phyloP scores from a whole-genome alignment of 805 yeast species.

The Yueomyces sinensis region DNA sequence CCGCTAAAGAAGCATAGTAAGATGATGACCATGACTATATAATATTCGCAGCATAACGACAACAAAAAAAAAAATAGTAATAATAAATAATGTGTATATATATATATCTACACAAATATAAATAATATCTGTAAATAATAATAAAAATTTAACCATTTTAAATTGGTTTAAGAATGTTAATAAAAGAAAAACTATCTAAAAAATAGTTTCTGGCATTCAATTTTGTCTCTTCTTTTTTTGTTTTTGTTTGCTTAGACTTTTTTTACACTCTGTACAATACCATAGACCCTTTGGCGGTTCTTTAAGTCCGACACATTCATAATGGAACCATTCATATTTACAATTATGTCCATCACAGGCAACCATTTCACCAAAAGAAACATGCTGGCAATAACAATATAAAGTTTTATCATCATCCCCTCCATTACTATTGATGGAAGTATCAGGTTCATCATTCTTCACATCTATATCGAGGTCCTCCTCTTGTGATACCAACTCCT shows the following conservation, averaged over 20 bases:
- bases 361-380: constrained; percentile 97
- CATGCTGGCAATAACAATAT: constrained; percentile 93
- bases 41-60: no score
- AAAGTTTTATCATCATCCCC: constrained; percentile 51
- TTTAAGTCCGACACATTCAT: constrained; percentile 80
- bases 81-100: neutral
- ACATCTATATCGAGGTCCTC: neutral
- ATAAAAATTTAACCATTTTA: no score
- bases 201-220: no score
- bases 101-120: no score
- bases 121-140: no score
- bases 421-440: constrained; percentile 5
- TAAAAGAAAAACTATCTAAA: no score
- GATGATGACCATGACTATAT: no score
- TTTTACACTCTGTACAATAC: constrained; percentile 59
- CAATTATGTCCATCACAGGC: constrained; percentile 95
- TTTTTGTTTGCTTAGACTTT: constrained; percentile 2
- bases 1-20: no score
- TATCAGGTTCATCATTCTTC: neutral
- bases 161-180: no score
- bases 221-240: neutral
- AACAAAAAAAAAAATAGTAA: no score
- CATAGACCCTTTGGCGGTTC: constrained; percentile 79
- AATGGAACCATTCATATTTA: constrained; percentile 89
- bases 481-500: neutral